Base-by-base conservation (phyloP, 495 filamentous ascomycete species). In the Elasticomyces elasticus region DNA sequence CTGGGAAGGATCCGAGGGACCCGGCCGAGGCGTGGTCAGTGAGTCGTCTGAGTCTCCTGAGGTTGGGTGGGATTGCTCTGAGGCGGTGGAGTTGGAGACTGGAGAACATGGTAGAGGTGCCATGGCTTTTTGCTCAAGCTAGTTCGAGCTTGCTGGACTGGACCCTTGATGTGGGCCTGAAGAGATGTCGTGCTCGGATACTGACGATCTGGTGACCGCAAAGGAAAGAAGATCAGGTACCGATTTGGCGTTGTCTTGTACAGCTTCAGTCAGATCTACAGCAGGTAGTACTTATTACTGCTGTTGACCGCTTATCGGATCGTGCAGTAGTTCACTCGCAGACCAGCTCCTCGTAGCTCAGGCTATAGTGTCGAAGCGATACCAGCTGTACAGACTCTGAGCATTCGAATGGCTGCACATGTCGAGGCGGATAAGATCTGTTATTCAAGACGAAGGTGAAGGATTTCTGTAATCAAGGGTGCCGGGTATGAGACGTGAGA, bases 21-120 rank as follows among this genome's bases (percentile, higher is more conserved):
- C 56, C 19, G 54, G 49, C 49, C 54, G 54, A 3, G 50, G 59
- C 2, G 54, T 61, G 23, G 41, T 61, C 33, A 58, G 61, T 30
- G 56, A 59, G 37, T 54, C 56, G 30, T 59, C 56, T n/a, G 51
- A 49, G 28, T 59, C 56, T 22, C 43, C 55, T 6, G 51, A 46
- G 5, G 40, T 35, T 1, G 40, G 41, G 22, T 33, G 40, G 2
- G 51, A 54, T 19, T 54, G 51, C 26, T 46, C 51, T 2, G 51
- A 54, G 15, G 51, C 42, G 5, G 51, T 54, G 2, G 51, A 54
- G 24, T 54, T 54, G n/a, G 40, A 46, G 20, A 47, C 51, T 13
- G 51, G 51, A 2, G 51, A 54, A 24, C 51, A 54, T 19, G 51
- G 51, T 27, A 54, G 30, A 22, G 51, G 51, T 19, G 51, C 51